Conservation (phyloP, 345 rosid genomes). For the Eucalyptus dawsonii region DNA sequence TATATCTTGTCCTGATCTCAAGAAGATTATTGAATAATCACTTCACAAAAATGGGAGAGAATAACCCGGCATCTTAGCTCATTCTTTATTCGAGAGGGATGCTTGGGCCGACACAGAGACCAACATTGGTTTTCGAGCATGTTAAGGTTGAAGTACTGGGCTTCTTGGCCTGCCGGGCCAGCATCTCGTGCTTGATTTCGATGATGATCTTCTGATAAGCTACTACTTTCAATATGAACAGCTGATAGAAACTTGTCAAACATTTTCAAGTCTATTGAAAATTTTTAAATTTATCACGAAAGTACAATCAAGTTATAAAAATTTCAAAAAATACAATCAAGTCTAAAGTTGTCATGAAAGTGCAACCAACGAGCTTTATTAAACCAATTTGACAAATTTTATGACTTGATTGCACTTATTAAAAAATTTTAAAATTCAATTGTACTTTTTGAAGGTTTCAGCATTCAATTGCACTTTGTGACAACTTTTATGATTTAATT, state of each 20-base stretch:
- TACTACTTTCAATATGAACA: background rate
- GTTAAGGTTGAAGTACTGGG: background rate
- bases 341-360: rapidly evolving
- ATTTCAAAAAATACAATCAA: too few relatives aligned
- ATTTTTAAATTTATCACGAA: rapidly evolving
- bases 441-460: rapidly evolving
- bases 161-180: background rate
- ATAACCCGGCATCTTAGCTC: background rate
- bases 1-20: background rate
- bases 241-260: background rate
- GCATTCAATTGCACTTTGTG: rapidly evolving
- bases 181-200: background rate
- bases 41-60: background rate
- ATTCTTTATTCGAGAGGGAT: background rate
- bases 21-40: background rate
- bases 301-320: too few relatives aligned
- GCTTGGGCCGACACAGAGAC: background rate
- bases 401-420: rapidly evolving
- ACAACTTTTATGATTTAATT: rapidly evolving
- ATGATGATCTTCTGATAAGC: background rate
- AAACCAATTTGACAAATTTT: rapidly evolving
- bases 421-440: rapidly evolving
- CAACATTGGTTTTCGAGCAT: background rate
- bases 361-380: rapidly evolving
- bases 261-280: rapidly evolving